Evolutionary conservation across 495 filamentous ascomycete genomes (phyloP).

Genomic region (Penicillium longicatenatum): DNA sequence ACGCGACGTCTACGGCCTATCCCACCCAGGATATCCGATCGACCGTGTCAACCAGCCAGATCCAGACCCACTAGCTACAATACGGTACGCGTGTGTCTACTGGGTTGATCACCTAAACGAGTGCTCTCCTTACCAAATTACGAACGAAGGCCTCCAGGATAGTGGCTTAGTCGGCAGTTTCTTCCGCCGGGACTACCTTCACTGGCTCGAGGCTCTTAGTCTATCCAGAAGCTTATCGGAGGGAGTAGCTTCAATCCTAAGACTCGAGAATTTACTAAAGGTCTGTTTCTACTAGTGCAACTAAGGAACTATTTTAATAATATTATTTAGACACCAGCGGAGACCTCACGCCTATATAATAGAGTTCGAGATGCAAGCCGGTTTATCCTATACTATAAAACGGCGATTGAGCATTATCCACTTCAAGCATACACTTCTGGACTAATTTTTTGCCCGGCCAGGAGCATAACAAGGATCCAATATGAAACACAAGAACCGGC

Average conservation of each 20-base stretch:
- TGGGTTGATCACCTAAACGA: constrained; percentile 38
- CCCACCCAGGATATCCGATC: constrained; percentile 16
- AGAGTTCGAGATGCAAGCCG: background rate
- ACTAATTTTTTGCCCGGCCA: constrained; percentile 2
- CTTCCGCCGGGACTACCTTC: constrained; percentile 27
- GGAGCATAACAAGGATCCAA: too few species aligned
- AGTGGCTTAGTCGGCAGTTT: constrained; percentile 21
- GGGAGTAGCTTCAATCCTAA: constrained; percentile 24
- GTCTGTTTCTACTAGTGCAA: constrained; percentile 5
- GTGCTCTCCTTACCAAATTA: constrained; percentile 4
- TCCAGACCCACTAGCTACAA: constrained; percentile 20
- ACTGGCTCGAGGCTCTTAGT: constrained; percentile 43
- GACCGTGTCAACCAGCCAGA: too few species aligned
- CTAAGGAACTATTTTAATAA: background rate
- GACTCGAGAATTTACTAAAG: constrained; percentile 13
- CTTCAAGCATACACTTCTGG: background rate
- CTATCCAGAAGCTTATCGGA: constrained; percentile 28
- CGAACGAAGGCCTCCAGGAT: constrained; percentile 13
- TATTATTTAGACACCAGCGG: background rate
- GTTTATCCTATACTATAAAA: background rate
- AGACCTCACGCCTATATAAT: background rate
- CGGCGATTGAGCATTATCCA: background rate
- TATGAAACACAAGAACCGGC: background rate
- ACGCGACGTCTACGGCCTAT: constrained; percentile 26
- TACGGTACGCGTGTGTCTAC: constrained; percentile 35